Evolutionary conservation across 2,329 filamentous ascomycete genomes (phyloP).

Genomic region (Fusarium verrucosum): DNA sequence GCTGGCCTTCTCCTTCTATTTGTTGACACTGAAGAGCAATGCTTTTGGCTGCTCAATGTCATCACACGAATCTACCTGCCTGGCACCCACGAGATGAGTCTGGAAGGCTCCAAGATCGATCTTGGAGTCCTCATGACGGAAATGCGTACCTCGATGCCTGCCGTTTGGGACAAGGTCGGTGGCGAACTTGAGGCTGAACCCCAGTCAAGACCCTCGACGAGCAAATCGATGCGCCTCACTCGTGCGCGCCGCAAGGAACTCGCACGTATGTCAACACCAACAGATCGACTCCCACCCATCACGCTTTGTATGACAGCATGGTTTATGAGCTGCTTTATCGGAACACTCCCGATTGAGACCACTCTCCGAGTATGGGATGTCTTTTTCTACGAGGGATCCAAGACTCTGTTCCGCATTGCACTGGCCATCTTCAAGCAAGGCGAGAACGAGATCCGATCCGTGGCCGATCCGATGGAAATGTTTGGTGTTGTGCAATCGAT

Average conservation of each 20-base stretch:
- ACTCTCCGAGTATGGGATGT: conserved; percentile 94
- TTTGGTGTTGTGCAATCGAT: conserved; percentile 93
- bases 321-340: conserved; percentile 98
- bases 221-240: conserved; percentile 49
- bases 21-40: conserved; percentile 85
- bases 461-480: conserved; percentile 91
- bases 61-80: conserved; percentile 89
- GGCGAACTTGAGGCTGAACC: conserved; percentile 71
- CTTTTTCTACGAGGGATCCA: conserved; percentile 94
- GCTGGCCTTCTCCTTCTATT: conserved; percentile 90
- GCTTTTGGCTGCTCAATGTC: conserved; percentile 92
- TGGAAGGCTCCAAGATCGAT: conserved; percentile 93
- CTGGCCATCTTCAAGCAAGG: conserved; percentile 91
- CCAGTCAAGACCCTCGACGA: conserved; percentile 50
- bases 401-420: conserved; percentile 91
- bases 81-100: conserved; percentile 87
- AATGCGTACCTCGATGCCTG: conserved; percentile 82
- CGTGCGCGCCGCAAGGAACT: conserved; percentile 53
- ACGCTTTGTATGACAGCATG: conserved; percentile 93
- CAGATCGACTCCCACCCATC: conserved; percentile 80
- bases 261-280: conserved; percentile 50
- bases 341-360: conserved; percentile 89
- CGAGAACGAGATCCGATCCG: conserved; percentile 79
- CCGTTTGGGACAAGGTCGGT: conserved; percentile 88
- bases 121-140: conserved; percentile 91